These are phyloP conservation scores for Zalaria obscura DNA, from an alignment of 2,329 filamentous ascomycete genomes.

Conservation along the genomic window DNA sequence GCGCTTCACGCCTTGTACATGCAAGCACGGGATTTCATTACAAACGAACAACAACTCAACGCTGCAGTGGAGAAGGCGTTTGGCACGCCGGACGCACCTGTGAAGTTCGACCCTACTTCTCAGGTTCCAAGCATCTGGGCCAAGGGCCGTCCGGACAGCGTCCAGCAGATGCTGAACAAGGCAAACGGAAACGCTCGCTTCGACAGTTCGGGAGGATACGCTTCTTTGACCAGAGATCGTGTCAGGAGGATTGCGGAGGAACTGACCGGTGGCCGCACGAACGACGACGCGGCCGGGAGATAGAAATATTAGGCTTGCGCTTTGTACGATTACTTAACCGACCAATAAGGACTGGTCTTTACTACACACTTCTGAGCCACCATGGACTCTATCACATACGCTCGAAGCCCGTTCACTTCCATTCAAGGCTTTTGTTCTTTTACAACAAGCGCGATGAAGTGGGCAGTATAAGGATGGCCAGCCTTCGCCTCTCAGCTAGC, in stretches of 20 bases:
- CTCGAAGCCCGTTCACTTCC: too few relatives aligned
- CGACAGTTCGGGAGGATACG: constrained; percentile 14
- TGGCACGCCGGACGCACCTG: constrained; percentile 37
- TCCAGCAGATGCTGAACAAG: constrained; percentile 31
- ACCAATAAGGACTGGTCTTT: too few relatives aligned
- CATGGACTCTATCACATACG: too few relatives aligned
- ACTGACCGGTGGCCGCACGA: constrained; percentile 51
- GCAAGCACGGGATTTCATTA: constrained; percentile 76
- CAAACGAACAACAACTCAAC: constrained; percentile 63
- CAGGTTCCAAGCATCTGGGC: constrained; percentile 37
- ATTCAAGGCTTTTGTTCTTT: too few relatives aligned
- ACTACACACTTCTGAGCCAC: too few relatives aligned
- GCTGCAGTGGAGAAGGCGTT: constrained; percentile 64
- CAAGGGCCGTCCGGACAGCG: constrained; percentile 29
- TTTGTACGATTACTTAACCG: too few relatives aligned
- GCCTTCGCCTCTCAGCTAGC: too few relatives aligned
- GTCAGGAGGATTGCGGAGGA: constrained; percentile 51
- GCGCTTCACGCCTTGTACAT: constrained; percentile 80
- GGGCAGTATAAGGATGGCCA: too few relatives aligned
- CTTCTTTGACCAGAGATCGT: constrained; percentile 31
- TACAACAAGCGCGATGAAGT: too few relatives aligned
- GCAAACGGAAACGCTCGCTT: constrained; percentile 13
- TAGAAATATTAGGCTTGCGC: not conserved
- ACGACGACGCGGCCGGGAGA: not conserved
- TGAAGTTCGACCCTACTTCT: constrained; percentile 25